phyloP scores from a whole-genome alignment of 1,284 basidiomycete genomes.

The Sanguinoderma infundibulare region DNA sequence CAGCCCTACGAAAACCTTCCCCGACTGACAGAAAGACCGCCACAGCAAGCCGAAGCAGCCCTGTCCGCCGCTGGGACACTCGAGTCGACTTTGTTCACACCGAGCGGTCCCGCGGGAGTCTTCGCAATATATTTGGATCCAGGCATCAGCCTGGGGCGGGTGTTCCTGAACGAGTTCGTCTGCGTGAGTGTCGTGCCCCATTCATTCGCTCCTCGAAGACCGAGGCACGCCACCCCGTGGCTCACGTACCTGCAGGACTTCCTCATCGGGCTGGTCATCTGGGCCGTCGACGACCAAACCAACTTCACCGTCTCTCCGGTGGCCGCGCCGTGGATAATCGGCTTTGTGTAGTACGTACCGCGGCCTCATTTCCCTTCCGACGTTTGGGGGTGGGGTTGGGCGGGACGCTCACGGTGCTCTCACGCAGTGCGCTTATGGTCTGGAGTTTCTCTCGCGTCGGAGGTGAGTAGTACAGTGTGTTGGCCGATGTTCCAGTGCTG shows the following conservation, averaged over 20 bases:
- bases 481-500: too few species aligned
- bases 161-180: constrained; percentile 70
- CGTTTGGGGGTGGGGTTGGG: neutral
- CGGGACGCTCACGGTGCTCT: neutral
- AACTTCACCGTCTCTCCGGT: constrained; percentile 62
- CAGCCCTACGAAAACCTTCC: neutral
- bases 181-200: constrained; percentile 46
- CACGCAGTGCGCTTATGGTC: constrained; percentile 51
- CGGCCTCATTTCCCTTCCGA: constrained; percentile 51
- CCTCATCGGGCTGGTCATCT: constrained; percentile 63
- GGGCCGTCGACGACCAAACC: constrained; percentile 63
- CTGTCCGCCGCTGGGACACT: constrained; percentile 47
- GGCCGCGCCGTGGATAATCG: constrained; percentile 54
- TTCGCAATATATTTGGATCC: constrained; percentile 58
- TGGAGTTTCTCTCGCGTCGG: constrained; percentile 62
- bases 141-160: constrained; percentile 54
- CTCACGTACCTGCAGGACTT: constrained; percentile 53
- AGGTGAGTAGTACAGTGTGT: constrained; percentile 38
- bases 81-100: constrained; percentile 54
- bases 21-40: neutral
- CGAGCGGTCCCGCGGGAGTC: constrained; percentile 64
- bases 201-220: neutral
- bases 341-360: constrained; percentile 57
- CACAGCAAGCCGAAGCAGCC: constrained; percentile 43
- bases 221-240: neutral